phyloP scores from a whole-genome alignment of 345 rosid genomes.

The Brassica napus region DNA sequence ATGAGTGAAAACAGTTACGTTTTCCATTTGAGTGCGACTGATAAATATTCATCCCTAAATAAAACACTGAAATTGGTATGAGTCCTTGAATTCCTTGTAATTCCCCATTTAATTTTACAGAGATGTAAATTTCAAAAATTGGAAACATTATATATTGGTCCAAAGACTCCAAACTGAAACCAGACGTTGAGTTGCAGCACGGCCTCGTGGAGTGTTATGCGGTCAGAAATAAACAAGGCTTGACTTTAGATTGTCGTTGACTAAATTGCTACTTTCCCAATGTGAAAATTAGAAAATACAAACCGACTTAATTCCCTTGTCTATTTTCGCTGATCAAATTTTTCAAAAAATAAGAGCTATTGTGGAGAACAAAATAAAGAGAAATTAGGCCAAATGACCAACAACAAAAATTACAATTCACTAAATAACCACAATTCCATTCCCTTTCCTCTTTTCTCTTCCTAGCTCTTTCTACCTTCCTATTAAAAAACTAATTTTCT shows the following conservation, averaged over 20 bases:
- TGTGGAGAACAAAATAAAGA: not conserved
- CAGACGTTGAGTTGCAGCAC: constrained; percentile 28
- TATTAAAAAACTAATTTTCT: no score
- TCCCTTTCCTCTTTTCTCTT: no score
- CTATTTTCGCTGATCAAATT: not conserved
- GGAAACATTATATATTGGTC: constrained; percentile 9
- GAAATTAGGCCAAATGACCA: no score
- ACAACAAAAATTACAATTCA: no score
- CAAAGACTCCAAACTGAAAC: constrained; percentile 11
- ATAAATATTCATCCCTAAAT: not conserved
- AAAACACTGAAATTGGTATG: not conserved
- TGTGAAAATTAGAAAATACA: constrained; percentile 11
- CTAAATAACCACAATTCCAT: no score
- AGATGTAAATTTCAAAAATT: not conserved
- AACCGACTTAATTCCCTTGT: not conserved
- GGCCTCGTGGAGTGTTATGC: constrained; percentile 42
- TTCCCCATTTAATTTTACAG: not conserved
- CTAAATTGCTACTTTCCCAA: constrained; percentile 11
- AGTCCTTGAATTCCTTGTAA: not conserved
- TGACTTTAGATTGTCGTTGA: constrained; percentile 39
- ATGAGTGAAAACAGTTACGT: constrained; percentile 17
- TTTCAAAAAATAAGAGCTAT: not conserved
- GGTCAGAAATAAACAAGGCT: constrained; percentile 32
- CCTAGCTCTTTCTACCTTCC: no score
- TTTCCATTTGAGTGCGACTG: constrained; percentile 22